These are phyloP conservation scores for Marchantia paleacea DNA, from an alignment of 225 moss, liverwort and hornwort species.

Conservation along the genomic window DNA sequence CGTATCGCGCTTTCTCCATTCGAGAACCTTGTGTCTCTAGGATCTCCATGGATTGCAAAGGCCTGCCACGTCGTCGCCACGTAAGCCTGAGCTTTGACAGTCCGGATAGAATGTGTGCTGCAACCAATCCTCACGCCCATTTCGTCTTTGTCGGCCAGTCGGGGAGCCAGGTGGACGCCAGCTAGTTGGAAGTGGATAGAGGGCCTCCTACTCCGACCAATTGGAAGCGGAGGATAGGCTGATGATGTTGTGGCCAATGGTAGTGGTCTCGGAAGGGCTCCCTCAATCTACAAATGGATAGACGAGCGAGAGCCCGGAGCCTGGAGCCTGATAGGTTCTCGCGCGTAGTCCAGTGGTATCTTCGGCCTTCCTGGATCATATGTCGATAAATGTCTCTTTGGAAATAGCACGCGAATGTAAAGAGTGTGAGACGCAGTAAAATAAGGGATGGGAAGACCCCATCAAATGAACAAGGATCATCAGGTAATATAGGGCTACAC, in stretches of 20 bases:
- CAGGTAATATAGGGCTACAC: too few species aligned
- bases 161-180: not conserved
- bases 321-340: not conserved
- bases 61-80: conserved; percentile 5
- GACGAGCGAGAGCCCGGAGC: not conserved
- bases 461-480: too few species aligned
- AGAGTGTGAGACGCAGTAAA: too few species aligned
- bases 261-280: not conserved
- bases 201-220: not conserved
- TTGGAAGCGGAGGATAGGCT: not conserved
- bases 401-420: too few species aligned
- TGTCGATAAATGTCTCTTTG: too few species aligned
- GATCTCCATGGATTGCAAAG: not conserved
- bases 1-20: not conserved
- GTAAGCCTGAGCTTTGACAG: not conserved
- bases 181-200: conserved; percentile 7
- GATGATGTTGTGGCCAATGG: conserved; percentile 7
- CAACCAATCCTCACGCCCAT: not conserved
- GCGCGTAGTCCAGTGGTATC: not conserved
- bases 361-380: not conserved
- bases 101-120: not conserved
- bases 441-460: too few species aligned
- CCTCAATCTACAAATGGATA: conserved; percentile 15
- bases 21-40: not conserved
- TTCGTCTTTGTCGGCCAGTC: not conserved